Evolutionary conservation across 2,329 filamentous ascomycete species (phyloP), one percentile per base, ranked within the genome.

Genomic region (Teratosphaeria epicoccoides): DNA sequence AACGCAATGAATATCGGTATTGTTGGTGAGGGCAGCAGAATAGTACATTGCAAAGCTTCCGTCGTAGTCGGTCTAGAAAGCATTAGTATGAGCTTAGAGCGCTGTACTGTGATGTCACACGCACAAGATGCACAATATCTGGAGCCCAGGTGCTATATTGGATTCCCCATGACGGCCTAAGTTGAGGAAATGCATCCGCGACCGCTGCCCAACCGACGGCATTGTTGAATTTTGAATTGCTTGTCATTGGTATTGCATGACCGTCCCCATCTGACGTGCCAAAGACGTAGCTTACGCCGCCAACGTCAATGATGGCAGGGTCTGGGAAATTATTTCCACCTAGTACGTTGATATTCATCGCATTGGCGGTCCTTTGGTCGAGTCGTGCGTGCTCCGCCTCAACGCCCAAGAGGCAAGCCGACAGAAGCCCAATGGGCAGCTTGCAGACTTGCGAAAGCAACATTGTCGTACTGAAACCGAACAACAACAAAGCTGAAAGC

Each of bases 91-190:
- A 29, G 23, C 69, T 1, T 64, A 70, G 56, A 37, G 10, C 29
- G 29, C 29, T 28, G 23, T 24, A 14, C 9, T 5, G 11, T 12
- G 17, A 24, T n/a, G 14, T 7, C 5, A 46, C 29, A 37, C 44
- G 22, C 22, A 37, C 25, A 17, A 79, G 65, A 49, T 63, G 65
- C 3, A 75, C 68, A 11, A 83, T 77, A 60, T 82, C 79, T 7
- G 80, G 81, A 0, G 80, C 80, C 79, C 79, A 83, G 24, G 76
- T 75, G 3, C 73, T 73, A 2, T 70, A 75, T 26, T 77, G 23
- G 24, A 58, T 50, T 12, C 57, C 75, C 80, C 81, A 83, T 6
- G 68, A 58, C 1, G 71, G 71, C 2, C 33, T 17, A 6, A 74
- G 52, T 4, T 66, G 64, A 0, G 78, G 76, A n/a, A 83, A 68